These are phyloP conservation scores for Beauveria australis DNA, from an alignment of 2,329 filamentous ascomycete genomes.

Conservation along the genomic window DNA sequence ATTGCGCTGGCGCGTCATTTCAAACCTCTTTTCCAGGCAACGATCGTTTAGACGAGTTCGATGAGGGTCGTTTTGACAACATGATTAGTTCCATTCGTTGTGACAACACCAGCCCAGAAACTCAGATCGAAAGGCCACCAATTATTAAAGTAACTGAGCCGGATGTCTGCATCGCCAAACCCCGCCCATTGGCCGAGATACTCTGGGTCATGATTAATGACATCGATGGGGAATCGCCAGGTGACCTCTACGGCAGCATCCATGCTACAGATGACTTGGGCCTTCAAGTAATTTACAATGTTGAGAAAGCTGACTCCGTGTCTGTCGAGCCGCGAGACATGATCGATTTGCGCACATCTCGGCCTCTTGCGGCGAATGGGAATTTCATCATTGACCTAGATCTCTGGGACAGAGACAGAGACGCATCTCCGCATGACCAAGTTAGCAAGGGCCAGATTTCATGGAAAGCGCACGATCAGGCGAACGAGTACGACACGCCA, in stretches of 20 bases:
- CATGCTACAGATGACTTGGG: not conserved
- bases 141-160: not conserved
- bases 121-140: not conserved
- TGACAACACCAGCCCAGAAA: not conserved
- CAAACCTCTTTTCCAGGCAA: not conserved
- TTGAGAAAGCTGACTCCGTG: not conserved
- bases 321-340: not conserved
- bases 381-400: not conserved
- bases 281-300: not conserved
- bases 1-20: not conserved
- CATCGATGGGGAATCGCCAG: constrained; percentile 8
- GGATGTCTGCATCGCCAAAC: not conserved
- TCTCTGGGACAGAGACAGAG: not conserved
- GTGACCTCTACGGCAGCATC: constrained; percentile 9
- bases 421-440: not conserved
- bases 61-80: not conserved
- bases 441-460: not conserved
- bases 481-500: not conserved
- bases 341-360: not conserved
- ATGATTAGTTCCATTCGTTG: not conserved
- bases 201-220: constrained; percentile 3
- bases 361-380: not conserved
- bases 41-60: not conserved
- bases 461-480: not conserved
- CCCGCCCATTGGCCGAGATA: constrained; percentile 3